Evolutionary conservation across 2,329 filamentous ascomycete genomes (phyloP).

Genomic region (Claviceps arundinis): DNA sequence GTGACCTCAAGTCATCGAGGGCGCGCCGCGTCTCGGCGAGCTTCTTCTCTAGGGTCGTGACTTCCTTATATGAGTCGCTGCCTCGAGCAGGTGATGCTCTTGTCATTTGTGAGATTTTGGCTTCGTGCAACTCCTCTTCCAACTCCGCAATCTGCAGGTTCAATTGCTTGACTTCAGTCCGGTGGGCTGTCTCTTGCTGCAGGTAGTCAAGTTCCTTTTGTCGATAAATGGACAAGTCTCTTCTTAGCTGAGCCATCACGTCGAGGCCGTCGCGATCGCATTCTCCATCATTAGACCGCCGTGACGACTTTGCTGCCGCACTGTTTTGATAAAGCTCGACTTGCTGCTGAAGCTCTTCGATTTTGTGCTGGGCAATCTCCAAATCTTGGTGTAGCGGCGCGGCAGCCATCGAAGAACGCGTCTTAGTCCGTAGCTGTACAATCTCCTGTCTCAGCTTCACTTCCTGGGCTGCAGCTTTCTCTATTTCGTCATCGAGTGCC

Average conservation of each 20-base stretch:
- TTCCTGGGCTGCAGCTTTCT: conserved; percentile 53
- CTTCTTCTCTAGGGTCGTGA: conserved; percentile 45
- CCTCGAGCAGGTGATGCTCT: conserved; percentile 31
- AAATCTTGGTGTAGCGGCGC: conserved; percentile 39
- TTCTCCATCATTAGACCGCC: conserved; percentile 23
- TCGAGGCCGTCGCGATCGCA: conserved; percentile 30
- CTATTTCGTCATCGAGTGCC: conserved; percentile 52
- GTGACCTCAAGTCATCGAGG: conserved; percentile 38
- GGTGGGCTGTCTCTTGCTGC: conserved; percentile 52
- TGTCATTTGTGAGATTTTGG: conserved; percentile 38
- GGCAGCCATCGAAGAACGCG: conserved; percentile 29
- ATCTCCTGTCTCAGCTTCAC: conserved; percentile 45
- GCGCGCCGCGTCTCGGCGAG: conserved; percentile 46
- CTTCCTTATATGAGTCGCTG: conserved; percentile 44
- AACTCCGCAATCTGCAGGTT: conserved; percentile 54
- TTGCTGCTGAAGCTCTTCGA: conserved; percentile 51
- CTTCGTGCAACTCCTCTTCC: conserved; percentile 54
- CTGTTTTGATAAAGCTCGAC: conserved; percentile 40
- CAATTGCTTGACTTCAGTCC: conserved; percentile 46
- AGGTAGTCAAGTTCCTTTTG: conserved; percentile 52
- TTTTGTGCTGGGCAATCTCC: conserved; percentile 45
- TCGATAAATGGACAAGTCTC: conserved; percentile 49
- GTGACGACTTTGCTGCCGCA: conserved; percentile 20
- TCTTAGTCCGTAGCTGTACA: conserved; percentile 33
- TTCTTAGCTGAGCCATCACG: conserved; percentile 48